Percentiles rank a stretch among this genome's conserved stretches.
Conservation (phyloP, 208 protist species). For the Histomonas meleagridis region DNA sequence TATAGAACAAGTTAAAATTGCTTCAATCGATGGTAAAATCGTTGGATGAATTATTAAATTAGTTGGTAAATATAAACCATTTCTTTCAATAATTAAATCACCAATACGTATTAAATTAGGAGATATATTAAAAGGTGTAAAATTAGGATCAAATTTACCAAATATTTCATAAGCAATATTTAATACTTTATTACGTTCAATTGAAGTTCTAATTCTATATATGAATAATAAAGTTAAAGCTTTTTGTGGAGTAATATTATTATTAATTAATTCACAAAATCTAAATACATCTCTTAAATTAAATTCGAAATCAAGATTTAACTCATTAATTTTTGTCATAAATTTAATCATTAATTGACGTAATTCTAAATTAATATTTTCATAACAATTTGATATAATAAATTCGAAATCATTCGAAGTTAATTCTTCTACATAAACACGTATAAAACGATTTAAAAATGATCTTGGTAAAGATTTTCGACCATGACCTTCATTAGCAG, state of each 20-base stretch:
- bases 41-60: constrained; percentile 54
- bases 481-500: constrained; percentile 83
- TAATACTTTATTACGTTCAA: constrained; percentile 49
- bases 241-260: not conserved
- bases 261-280: constrained; percentile 78
- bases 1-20: constrained; percentile 68
- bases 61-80: not conserved
- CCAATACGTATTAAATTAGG: not conserved
- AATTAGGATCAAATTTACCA: constrained; percentile 21
- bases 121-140: not conserved
- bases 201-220: constrained; percentile 56
- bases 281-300: constrained; percentile 97
- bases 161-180: constrained; percentile 16
- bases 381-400: constrained; percentile 41
- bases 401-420: constrained; percentile 41
- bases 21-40: constrained; percentile 60
- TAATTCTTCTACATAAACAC: constrained; percentile 54
- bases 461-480: constrained; percentile 96
- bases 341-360: constrained; percentile 43
- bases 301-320: constrained; percentile 84
- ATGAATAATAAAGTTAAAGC: constrained; percentile 9
- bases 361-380: not conserved
- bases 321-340: constrained; percentile 39
- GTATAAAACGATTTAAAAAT: constrained; percentile 99
- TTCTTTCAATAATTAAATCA: constrained; percentile 9